Conservation (phyloP, 2,329 filamentous ascomycete species). For the Arthrinium phaeospermum region DNA sequence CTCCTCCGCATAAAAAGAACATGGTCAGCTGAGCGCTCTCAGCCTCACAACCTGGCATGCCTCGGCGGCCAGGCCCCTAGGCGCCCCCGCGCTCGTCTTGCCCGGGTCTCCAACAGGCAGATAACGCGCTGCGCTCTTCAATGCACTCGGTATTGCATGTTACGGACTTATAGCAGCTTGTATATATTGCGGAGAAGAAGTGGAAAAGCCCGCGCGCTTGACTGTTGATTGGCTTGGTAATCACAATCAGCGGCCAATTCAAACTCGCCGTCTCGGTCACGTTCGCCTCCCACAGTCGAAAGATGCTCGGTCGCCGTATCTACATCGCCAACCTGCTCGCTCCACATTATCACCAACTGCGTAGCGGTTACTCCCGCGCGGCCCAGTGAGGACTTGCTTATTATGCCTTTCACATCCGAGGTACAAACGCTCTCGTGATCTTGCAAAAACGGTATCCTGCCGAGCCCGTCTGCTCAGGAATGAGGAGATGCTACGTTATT, state of each 20-base stretch:
- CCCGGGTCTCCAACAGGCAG: neutral
- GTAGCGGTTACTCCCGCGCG: constrained; percentile 14
- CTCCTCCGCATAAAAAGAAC: constrained; percentile 30
- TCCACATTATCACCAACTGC: constrained; percentile 8
- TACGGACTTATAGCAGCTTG: constrained; percentile 10
- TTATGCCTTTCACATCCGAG: neutral
- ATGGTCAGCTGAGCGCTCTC: constrained; percentile 35
- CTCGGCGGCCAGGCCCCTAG: constrained; percentile 8
- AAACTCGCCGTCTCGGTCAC: neutral
- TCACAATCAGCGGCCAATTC: neutral
- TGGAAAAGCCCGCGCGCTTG: neutral
- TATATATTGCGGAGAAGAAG: neutral
- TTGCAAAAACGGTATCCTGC: neutral
- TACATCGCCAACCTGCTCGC: neutral
- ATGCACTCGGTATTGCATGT: neutral
- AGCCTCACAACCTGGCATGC: constrained; percentile 30
- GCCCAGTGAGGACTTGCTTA: constrained; percentile 4
- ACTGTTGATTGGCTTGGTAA: neutral
- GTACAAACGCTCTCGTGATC: constrained; percentile 5
- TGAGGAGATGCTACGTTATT: neutral
- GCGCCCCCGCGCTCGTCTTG: constrained; percentile 4
- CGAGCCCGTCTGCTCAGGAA: constrained; percentile 1
- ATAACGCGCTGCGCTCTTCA: neutral
- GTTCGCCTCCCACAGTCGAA: neutral
- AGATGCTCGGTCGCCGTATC: neutral